A percentile compares a stretch with the other conserved stretches of the same genome.
phyloP scores from a whole-genome alignment of 371 early-diverging fungal genomes.

The Mortierella sp. region DNA sequence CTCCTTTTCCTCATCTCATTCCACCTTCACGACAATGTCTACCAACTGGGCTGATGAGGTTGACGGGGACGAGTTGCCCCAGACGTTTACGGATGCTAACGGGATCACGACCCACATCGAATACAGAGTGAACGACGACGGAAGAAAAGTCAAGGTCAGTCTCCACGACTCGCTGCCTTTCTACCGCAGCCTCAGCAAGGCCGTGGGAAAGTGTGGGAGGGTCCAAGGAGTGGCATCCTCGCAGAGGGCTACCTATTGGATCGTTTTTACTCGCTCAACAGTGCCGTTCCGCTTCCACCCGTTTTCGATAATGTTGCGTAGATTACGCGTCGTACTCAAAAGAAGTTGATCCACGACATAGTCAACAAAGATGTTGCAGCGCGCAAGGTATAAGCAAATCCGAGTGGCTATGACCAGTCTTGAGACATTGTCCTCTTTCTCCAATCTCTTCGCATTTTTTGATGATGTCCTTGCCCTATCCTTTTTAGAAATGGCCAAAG shows the following conservation, averaged over 20 bases:
- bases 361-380: constrained; percentile 92
- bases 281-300: not conserved
- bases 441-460: not conserved
- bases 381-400: constrained; percentile 68
- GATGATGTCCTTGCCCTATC: not conserved
- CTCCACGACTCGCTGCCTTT: too few relatives aligned
- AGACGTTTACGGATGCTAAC: constrained; percentile 78
- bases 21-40: constrained; percentile 41
- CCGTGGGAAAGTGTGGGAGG: not conserved
- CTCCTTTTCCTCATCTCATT: too few relatives aligned
- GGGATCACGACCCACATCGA: constrained; percentile 87
- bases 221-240: not conserved
- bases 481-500: constrained; percentile 74
- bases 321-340: constrained; percentile 85
- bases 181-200: not conserved
- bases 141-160: constrained; percentile 85
- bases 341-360: constrained; percentile 79
- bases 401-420: too few relatives aligned
- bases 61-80: constrained; percentile 72
- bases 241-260: too few relatives aligned
- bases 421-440: too few relatives aligned
- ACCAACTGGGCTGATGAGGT: constrained; percentile 79
- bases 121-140: constrained; percentile 85
- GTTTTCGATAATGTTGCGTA: constrained; percentile 22
- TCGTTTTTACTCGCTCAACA: too few relatives aligned